A percentile compares a stretch with the other conserved stretches of the same genome.
Evolutionary conservation across 768 basidiomycete genomes (phyloP).

Genomic region (Lactifluus pinguis): DNA sequence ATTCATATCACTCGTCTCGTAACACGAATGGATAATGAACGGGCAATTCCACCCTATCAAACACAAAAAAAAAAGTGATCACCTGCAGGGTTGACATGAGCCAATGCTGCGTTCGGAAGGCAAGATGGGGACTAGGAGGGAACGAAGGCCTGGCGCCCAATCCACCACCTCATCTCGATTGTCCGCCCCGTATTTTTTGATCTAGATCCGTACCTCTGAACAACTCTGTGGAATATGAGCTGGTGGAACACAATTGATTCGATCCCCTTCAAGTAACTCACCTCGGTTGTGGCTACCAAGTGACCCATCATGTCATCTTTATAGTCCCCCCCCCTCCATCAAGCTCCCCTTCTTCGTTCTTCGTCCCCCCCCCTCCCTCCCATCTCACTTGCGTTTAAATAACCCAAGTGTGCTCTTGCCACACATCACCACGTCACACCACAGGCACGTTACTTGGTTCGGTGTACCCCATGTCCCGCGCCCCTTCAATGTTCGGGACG

Average conservation of each 20-base stretch:
- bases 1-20: neutral
- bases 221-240: slow-evolving; percentile 7
- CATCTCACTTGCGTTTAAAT: neutral
- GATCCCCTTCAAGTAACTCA: slow-evolving; percentile 18
- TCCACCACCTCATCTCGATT: slow-evolving; percentile 14
- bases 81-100: neutral
- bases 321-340: slow-evolving; percentile 11
- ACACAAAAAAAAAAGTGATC: neutral
- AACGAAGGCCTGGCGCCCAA: slow-evolving; percentile 12
- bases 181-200: slow-evolving; percentile 4
- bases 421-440: neutral
- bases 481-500: slow-evolving; percentile 14
- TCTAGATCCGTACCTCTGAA: slow-evolving; percentile 14
- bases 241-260: slow-evolving; percentile 18
- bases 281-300: slow-evolving; percentile 19
- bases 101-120: neutral
- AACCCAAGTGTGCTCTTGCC: neutral
- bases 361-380: slow-evolving; percentile 3
- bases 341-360: neutral
- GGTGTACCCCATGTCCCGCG: slow-evolving; percentile 8
- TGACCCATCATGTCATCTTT: slow-evolving; percentile 17
- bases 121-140: slow-evolving; percentile 6
- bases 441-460: neutral
- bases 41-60: neutral
- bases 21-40: neutral